Conservation (phyloP, 495 filamentous ascomycete genomes). For the Apiosordaria backusii region DNA sequence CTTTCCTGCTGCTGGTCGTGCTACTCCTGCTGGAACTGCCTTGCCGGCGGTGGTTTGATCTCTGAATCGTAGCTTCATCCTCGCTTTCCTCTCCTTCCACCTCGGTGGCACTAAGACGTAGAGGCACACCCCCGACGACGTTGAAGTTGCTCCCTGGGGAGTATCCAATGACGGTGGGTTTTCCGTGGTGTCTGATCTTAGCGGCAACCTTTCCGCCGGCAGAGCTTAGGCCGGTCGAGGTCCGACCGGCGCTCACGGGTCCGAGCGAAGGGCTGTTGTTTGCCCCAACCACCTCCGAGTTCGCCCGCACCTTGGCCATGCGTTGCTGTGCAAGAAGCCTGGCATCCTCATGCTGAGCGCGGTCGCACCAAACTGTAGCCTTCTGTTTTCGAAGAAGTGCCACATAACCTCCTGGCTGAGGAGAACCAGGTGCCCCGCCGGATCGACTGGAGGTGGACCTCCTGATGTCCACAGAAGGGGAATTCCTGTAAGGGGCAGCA, state of each 20-base stretch:
- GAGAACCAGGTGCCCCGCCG: conserved; percentile 51
- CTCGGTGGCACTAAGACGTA: conserved; percentile 89
- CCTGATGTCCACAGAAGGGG: conserved; percentile 59
- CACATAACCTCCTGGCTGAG: conserved; percentile 73
- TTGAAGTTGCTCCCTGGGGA: conserved; percentile 68
- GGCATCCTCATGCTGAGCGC: conserved; percentile 88
- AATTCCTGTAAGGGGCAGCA: conserved; percentile 46
- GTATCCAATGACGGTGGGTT: conserved; percentile 67
- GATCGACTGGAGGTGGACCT: conserved; percentile 71
- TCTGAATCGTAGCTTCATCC: conserved; percentile 61
- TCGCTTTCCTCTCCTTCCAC: conserved; percentile 79
- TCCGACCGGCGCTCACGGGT: conserved; percentile 48
- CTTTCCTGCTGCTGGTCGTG: conserved; percentile 62
- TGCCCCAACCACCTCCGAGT: conserved; percentile 63
- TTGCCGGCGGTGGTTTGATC: conserved; percentile 64
- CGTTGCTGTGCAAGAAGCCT: conserved; percentile 73
- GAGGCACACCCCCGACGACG: conserved; percentile 71
- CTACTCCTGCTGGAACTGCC: conserved; percentile 76
- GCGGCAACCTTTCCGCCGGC: conserved; percentile 54
- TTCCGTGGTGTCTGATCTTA: conserved; percentile 79
- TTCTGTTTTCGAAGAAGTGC: conserved; percentile 93
- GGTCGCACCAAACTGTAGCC: conserved; percentile 97
- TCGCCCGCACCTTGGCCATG: conserved; percentile 78
- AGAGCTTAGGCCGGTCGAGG: conserved; percentile 53
- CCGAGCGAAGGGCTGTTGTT: conserved; percentile 23